phyloP scores from a whole-genome alignment of 805 yeast genomes.

The Starmera dryadoides region DNA sequence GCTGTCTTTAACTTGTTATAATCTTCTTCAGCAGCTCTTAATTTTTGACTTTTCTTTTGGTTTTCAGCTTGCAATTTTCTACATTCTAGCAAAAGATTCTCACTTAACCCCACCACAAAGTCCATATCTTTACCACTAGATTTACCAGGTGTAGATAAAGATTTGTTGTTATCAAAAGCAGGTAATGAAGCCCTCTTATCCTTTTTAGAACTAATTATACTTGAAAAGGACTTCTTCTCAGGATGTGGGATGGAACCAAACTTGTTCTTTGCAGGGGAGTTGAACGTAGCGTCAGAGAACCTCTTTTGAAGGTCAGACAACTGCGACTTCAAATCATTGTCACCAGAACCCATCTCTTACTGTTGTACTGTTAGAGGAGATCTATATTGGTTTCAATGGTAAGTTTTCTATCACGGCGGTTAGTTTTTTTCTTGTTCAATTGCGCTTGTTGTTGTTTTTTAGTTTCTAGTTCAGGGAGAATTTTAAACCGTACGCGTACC shows the following conservation, averaged over 20 bases:
- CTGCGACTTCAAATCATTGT: conserved; percentile 31
- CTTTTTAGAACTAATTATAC: conserved; percentile 11
- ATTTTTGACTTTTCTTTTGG: conserved; percentile 33
- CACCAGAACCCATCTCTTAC: neutral
- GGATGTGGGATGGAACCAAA: neutral
- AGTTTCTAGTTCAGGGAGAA: neutral
- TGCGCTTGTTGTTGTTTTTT: no score
- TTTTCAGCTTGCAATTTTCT: conserved; percentile 64
- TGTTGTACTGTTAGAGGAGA: neutral
- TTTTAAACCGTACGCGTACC: no score
- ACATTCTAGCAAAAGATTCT: conserved; percentile 62
- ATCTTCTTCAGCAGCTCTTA: conserved; percentile 37
- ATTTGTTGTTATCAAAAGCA: conserved; percentile 13
- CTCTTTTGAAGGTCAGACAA: conserved; percentile 35
- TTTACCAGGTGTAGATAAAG: conserved; percentile 12
- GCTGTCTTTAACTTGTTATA: conserved; percentile 22
- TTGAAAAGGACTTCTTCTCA: conserved; percentile 11
- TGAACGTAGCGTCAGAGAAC: conserved; percentile 23
- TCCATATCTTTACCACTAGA: conserved; percentile 52
- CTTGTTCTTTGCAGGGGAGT: conserved; percentile 9
- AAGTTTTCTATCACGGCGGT: neutral
- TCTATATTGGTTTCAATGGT: neutral
- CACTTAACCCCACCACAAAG: conserved; percentile 69
- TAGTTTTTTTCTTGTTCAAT: no score
- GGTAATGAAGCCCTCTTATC: conserved; percentile 21